Conservation (phyloP, 352 stramenopile genomes). For the Thraustochytrium striatum region DNA sequence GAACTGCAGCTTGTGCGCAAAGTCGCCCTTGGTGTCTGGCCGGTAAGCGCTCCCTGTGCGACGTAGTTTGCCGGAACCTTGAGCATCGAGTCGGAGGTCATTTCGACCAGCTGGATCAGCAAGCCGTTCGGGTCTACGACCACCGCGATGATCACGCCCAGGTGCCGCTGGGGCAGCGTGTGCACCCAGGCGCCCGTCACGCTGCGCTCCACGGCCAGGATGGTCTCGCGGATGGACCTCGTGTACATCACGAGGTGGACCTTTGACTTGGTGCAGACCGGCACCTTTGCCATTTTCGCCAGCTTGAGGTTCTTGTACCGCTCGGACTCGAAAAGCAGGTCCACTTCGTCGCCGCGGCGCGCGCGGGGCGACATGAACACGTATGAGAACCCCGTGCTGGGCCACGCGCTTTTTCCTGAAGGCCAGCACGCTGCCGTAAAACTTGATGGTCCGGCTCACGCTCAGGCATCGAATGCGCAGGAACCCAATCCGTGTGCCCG, state of each 20-base stretch:
- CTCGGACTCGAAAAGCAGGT: slow-evolving; percentile 38
- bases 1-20: no score
- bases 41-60: no score
- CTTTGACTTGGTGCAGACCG: background rate
- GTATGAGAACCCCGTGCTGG: slow-evolving; percentile 7
- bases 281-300: slow-evolving; percentile 18
- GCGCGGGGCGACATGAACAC: slow-evolving; percentile 4
- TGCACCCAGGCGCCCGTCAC: slow-evolving; percentile 24
- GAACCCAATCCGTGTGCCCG: background rate
- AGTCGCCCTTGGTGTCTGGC: no score
- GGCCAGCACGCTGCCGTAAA: slow-evolving; percentile 15
- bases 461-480: slow-evolving; percentile 8
- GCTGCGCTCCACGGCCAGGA: slow-evolving; percentile 29
- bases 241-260: slow-evolving; percentile 35
- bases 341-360: background rate
- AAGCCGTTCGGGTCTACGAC: slow-evolving; percentile 40
- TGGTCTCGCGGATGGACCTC: background rate
- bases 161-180: slow-evolving; percentile 26
- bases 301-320: slow-evolving; percentile 38
- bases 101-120: slow-evolving; percentile 32
- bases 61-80: slow-evolving; percentile 6
- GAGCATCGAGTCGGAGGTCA: slow-evolving; percentile 8
- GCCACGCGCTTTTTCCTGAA: slow-evolving; percentile 1
- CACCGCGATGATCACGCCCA: slow-evolving; percentile 7
- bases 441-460: slow-evolving; percentile 16